These are phyloP conservation scores for Magnaporthiopsis incrustans DNA, from an alignment of 2,329 filamentous ascomycete species.

Conservation along the genomic window DNA sequence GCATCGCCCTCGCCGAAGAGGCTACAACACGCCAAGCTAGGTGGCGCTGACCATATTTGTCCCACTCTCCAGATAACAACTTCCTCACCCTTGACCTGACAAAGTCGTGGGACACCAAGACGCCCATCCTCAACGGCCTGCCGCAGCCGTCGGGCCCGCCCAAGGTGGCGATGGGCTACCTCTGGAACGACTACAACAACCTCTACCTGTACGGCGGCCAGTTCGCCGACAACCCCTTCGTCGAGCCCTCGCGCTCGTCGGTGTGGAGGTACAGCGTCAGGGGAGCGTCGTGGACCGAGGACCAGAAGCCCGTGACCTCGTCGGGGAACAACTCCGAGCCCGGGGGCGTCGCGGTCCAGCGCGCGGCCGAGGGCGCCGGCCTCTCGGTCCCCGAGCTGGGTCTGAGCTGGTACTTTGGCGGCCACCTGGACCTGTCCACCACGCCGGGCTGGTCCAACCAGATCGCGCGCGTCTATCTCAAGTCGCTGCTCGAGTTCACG, in stretches of 20 bases:
- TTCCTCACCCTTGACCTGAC: constrained; percentile 66
- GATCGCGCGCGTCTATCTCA: constrained; percentile 58
- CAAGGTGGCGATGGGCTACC: constrained; percentile 61
- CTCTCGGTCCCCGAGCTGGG: constrained; percentile 62
- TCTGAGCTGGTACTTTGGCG: constrained; percentile 71
- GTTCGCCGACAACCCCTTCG: constrained; percentile 56
- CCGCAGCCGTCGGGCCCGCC: constrained; percentile 58
- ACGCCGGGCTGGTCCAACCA: constrained; percentile 54
- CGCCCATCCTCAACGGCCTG: constrained; percentile 54
- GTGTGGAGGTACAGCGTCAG: constrained; percentile 64
- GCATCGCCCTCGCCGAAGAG: not conserved
- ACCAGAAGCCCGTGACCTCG: constrained; percentile 51
- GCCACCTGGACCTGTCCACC: constrained; percentile 57
- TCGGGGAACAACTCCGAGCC: constrained; percentile 53
- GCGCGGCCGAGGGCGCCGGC: constrained; percentile 66
- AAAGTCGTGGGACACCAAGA: constrained; percentile 60
- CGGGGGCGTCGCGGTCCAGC: constrained; percentile 49
- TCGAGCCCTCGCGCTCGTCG: constrained; percentile 49
- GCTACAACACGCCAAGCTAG: not conserved
- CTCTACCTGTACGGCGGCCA: constrained; percentile 69
- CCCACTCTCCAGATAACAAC: constrained; percentile 49
- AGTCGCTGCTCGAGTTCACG: constrained; percentile 67
- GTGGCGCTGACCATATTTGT: no score
- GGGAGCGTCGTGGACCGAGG: constrained; percentile 53
- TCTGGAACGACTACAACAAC: constrained; percentile 65